Percentiles rank a stretch among this genome's conserved stretches.
Evolutionary conservation across 805 yeast species (phyloP).

Genomic region (Soucietia sequanensis): DNA sequence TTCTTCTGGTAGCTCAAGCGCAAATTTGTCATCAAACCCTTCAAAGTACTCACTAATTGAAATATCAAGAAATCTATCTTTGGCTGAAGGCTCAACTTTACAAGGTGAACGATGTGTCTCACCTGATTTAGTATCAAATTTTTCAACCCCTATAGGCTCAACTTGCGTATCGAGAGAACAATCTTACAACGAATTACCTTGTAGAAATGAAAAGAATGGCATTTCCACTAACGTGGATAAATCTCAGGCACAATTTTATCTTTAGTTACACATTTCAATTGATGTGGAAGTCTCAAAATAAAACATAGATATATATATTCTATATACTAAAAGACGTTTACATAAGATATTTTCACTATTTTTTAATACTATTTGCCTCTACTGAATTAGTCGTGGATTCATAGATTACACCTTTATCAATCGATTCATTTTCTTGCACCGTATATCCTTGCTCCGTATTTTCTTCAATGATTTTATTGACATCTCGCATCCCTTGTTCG

Average conservation of each 20-base stretch:
- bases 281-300: too few species aligned
- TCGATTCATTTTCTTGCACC: background rate
- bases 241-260: too few species aligned
- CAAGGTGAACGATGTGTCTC: conserved; percentile 25
- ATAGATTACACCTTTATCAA: too few species aligned
- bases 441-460: background rate
- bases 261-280: too few species aligned
- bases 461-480: conserved; percentile 10
- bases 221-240: too few species aligned
- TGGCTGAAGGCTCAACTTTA: conserved; percentile 12
- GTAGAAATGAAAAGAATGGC: too few species aligned
- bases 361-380: too few species aligned
- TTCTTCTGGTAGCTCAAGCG: background rate
- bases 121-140: conserved; percentile 25
- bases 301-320: too few species aligned
- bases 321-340: too few species aligned
- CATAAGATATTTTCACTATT: too few species aligned
- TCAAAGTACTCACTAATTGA: conserved; percentile 12
- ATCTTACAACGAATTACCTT: background rate
- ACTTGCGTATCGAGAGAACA: background rate
- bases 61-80: conserved; percentile 10
- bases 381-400: too few species aligned
- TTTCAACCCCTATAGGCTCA: conserved; percentile 18
- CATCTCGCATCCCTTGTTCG: conserved; percentile 30
- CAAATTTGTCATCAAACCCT: conserved; percentile 6